Percentiles rank a stretch among this genome's conserved stretches.
Conservation (phyloP, 2,329 filamentous ascomycete species). For the Monilinia fructicola region DNA sequence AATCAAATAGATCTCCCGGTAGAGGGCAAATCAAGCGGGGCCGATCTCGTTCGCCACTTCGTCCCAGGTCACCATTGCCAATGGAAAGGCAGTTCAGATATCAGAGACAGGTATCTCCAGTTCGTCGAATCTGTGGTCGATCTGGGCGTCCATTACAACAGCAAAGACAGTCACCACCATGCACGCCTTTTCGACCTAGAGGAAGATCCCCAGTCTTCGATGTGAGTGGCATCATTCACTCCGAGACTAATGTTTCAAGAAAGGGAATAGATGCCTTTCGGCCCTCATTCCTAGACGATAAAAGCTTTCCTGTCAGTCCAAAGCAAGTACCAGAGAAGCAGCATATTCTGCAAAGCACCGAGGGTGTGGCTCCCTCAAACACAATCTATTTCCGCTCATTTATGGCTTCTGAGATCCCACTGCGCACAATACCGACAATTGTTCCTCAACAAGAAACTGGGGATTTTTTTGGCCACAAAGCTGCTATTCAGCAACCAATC, state of each 20-base stretch:
- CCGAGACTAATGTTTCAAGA: background rate
- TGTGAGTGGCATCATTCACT: background rate
- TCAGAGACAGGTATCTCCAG: conserved; percentile 16
- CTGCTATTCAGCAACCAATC: background rate
- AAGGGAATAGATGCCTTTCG: background rate
- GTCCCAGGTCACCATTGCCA: conserved; percentile 23
- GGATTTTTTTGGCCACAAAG: background rate
- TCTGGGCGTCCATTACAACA: conserved; percentile 14
- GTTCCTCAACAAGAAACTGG: background rate
- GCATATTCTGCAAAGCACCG: background rate
- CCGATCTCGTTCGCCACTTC: conserved; percentile 16
- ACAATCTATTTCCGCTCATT: background rate
- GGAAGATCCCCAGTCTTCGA: conserved; percentile 17
- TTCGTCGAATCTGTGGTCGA: conserved; percentile 6
- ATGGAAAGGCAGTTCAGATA: background rate
- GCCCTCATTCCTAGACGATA: background rate
- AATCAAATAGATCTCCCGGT: conserved; percentile 13
- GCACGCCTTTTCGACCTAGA: conserved; percentile 2
- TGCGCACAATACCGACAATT: background rate
- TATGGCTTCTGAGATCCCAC: no score
- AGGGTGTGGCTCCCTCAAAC: background rate
- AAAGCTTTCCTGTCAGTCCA: background rate
- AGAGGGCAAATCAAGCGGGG: conserved; percentile 8
- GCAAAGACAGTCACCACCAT: conserved; percentile 11
- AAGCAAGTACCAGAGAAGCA: background rate